Evolutionary conservation across 129 eudicot genomes (phyloP), one percentile per base, ranked within the genome.

Genomic region (Artemisia tridentata): DNA sequence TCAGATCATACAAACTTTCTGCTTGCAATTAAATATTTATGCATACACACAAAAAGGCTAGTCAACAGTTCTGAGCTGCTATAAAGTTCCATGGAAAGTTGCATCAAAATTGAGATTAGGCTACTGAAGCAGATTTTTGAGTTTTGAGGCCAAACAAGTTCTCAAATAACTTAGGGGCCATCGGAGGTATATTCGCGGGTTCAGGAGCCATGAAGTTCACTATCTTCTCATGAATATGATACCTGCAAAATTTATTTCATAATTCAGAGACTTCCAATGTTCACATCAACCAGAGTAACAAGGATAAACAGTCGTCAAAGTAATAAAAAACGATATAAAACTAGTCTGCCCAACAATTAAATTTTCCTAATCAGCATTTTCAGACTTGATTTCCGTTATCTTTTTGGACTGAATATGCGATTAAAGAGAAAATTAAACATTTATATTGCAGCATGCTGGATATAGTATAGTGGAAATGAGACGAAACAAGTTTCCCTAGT

Each of bases 121-220:
- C 49, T 55, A 31, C 89, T 17, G 71, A 18, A 47, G 83, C 46
- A 29, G 86, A 51, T 53, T 76, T 81, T 41, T 75, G 79, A 50
- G 80, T 58, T 81, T 73, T 83, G 18, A 85, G 84, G 60, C 95
- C 92, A 61, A 92, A 92, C 72, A 92, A 80, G 76, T 89, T 79
- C 50, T 84, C 90, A 66, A 93, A 93, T 20, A 93, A 63, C 38
- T 78, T 90, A 19, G 97, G 80, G 19, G 97, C 98, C 88, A 76
- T 85, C 2, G 86, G 86, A 51, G 97, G 97, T 43, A 89, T 65
- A 27, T 85, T 48, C 83, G 81, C 61, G 18, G 92, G 86, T 19
- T 80, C 81, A 65, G 98, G 98, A 19, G 97, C 97, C 92, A 89
- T 87, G 73, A 93, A 93, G 78, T 90, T 87, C 60, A 89, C 88